Base-by-base conservation (phyloP, 352 stramenopile genomes). In the Plasmopara halstedii region DNA sequence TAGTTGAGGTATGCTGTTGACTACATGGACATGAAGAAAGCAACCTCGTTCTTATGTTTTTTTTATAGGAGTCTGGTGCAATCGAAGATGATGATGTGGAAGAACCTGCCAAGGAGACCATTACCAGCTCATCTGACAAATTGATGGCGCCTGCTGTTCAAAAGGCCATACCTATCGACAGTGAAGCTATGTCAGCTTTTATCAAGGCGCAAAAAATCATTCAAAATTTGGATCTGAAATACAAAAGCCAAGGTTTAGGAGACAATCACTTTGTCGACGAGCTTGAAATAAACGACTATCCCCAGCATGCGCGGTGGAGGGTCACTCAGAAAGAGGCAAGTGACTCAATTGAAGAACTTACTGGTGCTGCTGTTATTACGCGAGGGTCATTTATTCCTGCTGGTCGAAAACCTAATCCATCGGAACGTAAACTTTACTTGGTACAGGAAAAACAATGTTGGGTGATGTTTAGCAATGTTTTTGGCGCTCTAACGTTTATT, bases 201-300 rank as follows among this genome's bases (percentile, higher is more conserved):
- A 81, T 83, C 47, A 85, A 84, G 34, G 85, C 83, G 0, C 73
- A 94, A 50, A 84, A 88, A 51, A 90, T 89, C 23, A 88, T 88
- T 5, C 74, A 89, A 50, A 83, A 87, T 40, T 41, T 95, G 20
- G 83, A 88, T 50, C 53, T 83, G 26, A 74, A 87, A 49, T 88
- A 85, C 58, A 85, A 84, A 47, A 56, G 76, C 29, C 78, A 77
- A 44, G 66, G 69, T 14, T 50, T 43, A 18, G 58, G 58, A 25
- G 67, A 89, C 36, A 71, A 70, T 26, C 80, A 94, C 46, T 95
- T 93, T 45, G 64, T 73, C 8, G 82, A 95, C 53, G 88, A 97
- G 50, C 64, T 97, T 14, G 88, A 95, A 53, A 97, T 97, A 62
- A 97, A 97, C 58, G 90, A 97, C 47, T 97, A 96, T 58, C 88